Percentiles rank a stretch among this genome's conserved stretches.
Conservation (phyloP, 2,329 filamentous ascomycete genomes). For the Emmonsiellopsis sp. region DNA sequence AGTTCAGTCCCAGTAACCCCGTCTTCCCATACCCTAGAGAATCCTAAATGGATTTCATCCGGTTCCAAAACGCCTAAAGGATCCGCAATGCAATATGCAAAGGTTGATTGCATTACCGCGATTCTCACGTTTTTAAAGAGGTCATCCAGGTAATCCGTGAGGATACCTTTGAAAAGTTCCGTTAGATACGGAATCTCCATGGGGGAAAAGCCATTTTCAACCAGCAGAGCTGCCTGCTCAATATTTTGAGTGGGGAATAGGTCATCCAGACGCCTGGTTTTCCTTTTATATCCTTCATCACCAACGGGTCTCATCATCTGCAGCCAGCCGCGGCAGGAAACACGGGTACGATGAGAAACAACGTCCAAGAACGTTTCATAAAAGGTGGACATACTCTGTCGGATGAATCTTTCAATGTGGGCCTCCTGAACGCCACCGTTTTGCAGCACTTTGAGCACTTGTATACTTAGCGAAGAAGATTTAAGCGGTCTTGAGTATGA, state of each 20-base stretch:
- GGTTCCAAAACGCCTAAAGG: slow-evolving; percentile 42
- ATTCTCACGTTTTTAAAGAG: slow-evolving; percentile 39
- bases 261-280: slow-evolving; percentile 22
- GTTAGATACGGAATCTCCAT: slow-evolving; percentile 33
- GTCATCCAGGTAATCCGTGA: slow-evolving; percentile 34
- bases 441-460: slow-evolving; percentile 47
- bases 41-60: slow-evolving; percentile 48
- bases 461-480: slow-evolving; percentile 42
- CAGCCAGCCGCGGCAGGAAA: slow-evolving; percentile 23
- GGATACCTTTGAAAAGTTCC: slow-evolving; percentile 28
- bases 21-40: slow-evolving; percentile 40
- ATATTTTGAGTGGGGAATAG: slow-evolving; percentile 24
- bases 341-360: slow-evolving; percentile 23
- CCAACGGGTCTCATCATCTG: slow-evolving; percentile 6
- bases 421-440: slow-evolving; percentile 40
- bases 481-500: slow-evolving; percentile 37
- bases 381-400: slow-evolving; percentile 27
- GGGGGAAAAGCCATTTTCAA: slow-evolving; percentile 41
- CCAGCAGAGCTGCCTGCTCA: slow-evolving; percentile 28
- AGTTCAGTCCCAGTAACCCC: slow-evolving; percentile 37
- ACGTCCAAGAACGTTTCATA: slow-evolving; percentile 29
- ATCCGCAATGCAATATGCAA: slow-evolving; percentile 50
- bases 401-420: slow-evolving; percentile 35
- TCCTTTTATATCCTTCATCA: slow-evolving; percentile 1
- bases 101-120: slow-evolving; percentile 43